Evolutionary conservation across 2,329 filamentous ascomycete species (phyloP).

Genomic region (Trichoderma gracile): DNA sequence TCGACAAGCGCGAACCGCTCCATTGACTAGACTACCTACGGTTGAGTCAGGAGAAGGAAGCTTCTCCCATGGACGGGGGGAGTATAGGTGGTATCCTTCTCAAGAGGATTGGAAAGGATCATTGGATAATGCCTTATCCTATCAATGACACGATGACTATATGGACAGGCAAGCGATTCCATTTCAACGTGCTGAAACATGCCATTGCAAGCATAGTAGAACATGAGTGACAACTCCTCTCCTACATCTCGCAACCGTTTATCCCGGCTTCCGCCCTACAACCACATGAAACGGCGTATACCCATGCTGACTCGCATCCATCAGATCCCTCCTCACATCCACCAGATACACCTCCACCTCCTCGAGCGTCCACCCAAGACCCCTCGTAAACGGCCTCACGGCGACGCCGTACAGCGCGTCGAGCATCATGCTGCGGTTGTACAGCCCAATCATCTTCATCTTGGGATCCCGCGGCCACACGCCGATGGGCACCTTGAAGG

Average conservation of each 20-base stretch:
- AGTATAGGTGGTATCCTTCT: too few relatives aligned
- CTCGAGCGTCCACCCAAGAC: slow-evolving; percentile 37
- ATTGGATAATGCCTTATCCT: too few relatives aligned
- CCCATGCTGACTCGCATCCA: slow-evolving; percentile 30
- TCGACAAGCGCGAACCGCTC: too few relatives aligned
- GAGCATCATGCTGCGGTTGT: slow-evolving; percentile 34
- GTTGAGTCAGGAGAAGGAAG: too few relatives aligned
- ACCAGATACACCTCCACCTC: slow-evolving; percentile 40
- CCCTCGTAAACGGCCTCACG: slow-evolving; percentile 40
- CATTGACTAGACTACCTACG: too few relatives aligned
- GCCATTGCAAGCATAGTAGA: too few relatives aligned
- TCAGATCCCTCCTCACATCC: slow-evolving; percentile 38
- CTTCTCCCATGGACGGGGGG: too few relatives aligned
- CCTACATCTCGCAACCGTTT: not conserved
- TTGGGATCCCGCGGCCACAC: slow-evolving; percentile 50
- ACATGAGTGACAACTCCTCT: too few relatives aligned
- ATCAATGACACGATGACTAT: too few relatives aligned
- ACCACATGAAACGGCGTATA: slow-evolving; percentile 28
- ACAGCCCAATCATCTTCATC: slow-evolving; percentile 48
- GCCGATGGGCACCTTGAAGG: slow-evolving; percentile 49
- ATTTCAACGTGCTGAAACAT: too few relatives aligned
- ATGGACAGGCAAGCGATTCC: too few relatives aligned
- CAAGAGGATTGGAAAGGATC: too few relatives aligned
- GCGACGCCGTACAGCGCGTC: slow-evolving; percentile 39
- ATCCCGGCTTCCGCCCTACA: slow-evolving; percentile 29